These are phyloP conservation scores for Fusarium lateritium DNA, from an alignment of 2,329 filamentous ascomycete species.

Conservation along the genomic window DNA sequence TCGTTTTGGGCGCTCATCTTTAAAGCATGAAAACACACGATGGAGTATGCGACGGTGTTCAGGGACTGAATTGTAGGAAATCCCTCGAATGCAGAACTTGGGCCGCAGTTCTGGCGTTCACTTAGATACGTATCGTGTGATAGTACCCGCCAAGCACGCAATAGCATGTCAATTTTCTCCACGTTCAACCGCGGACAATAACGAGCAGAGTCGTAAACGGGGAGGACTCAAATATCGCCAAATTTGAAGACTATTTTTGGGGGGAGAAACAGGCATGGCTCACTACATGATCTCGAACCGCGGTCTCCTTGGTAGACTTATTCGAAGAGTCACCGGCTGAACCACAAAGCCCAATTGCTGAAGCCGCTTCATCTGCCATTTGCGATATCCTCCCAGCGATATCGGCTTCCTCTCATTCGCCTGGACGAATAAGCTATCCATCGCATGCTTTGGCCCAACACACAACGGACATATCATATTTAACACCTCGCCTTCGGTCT, in stretches of 20 bases:
- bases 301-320: not conserved
- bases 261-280: no score
- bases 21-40: not conserved
- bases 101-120: no score
- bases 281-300: no score
- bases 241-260: no score
- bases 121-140: not conserved
- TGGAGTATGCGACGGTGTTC: no score
- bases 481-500: no score
- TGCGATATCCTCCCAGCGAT: not conserved
- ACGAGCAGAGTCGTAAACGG: not conserved
- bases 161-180: not conserved
- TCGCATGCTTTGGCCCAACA: not conserved
- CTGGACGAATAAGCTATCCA: not conserved
- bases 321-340: no score
- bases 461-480: slow-evolving; percentile 16
- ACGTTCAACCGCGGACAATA: not conserved
- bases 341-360: not conserved
- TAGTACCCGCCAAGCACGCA: not conserved
- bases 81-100: no score
- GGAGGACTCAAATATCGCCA: no score
- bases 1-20: not conserved
- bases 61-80: no score
- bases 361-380: not conserved
- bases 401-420: not conserved